These are phyloP conservation scores for Corymbia citriodora DNA, from an alignment of 441 rosid genomes.

Conservation along the genomic window DNA sequence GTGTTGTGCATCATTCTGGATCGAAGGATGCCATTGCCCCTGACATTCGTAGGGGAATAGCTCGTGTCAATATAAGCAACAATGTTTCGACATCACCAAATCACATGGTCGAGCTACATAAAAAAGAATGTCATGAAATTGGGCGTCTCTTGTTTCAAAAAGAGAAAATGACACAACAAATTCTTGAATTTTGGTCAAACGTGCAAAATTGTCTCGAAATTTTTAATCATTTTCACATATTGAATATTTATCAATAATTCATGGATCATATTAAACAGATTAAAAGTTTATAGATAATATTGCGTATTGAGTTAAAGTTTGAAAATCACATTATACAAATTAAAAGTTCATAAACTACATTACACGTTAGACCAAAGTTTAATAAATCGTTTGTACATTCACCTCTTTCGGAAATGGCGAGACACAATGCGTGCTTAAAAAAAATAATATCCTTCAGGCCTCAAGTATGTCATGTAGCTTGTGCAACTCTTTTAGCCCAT, in stretches of 20 bases:
- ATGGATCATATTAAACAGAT: too few relatives aligned
- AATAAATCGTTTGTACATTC: not conserved
- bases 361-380: not conserved
- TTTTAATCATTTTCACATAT: not conserved
- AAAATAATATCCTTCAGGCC: not conserved
- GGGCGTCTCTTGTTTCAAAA: not conserved
- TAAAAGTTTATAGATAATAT: too few relatives aligned
- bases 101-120: not conserved
- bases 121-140: not conserved
- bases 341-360: not conserved
- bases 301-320: too few relatives aligned
- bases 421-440: not conserved
- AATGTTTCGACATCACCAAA: not conserved
- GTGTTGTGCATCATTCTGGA: not conserved
- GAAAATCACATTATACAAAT: not conserved
- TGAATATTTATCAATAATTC: too few relatives aligned
- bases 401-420: not conserved
- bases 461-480: not conserved
- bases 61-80: not conserved
- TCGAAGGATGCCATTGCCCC: not conserved
- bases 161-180: not conserved
- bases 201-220: fast-evolving
- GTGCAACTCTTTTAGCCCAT: not conserved
- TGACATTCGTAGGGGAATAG: not conserved
- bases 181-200: fast-evolving